These are phyloP conservation scores for Flaveria ramosissima DNA, from an alignment of 129 eudicot genomes.

Conservation along the genomic window DNA sequence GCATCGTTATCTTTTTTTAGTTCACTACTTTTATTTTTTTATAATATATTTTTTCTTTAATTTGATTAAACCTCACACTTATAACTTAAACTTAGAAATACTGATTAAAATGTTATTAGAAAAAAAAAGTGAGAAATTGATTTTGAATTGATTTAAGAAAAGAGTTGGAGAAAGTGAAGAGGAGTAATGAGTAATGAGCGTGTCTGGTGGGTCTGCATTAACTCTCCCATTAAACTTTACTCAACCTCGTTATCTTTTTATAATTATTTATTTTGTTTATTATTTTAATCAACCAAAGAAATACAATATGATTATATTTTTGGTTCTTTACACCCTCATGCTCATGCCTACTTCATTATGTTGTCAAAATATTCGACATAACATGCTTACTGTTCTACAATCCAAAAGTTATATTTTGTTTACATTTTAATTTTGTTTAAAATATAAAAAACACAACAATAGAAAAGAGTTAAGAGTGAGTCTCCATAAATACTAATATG, in stretches of 20 bases:
- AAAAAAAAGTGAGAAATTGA: conserved; percentile 9
- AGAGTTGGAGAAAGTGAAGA: conserved; percentile 32
- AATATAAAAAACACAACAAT: background rate
- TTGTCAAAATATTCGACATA: conserved; percentile 40
- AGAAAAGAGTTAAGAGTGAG: too few species aligned
- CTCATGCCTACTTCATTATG: conserved; percentile 39
- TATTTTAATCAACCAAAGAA: background rate
- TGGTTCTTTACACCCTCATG: conserved; percentile 33
- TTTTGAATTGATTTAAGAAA: conserved; percentile 32
- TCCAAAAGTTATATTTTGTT: conserved; percentile 24
- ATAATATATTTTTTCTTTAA: too few species aligned
- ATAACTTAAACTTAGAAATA: too few species aligned
- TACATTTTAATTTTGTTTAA: background rate
- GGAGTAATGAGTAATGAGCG: conserved; percentile 38
- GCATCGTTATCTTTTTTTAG: too few species aligned
- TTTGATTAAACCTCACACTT: too few species aligned
- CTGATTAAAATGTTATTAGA: background rate
- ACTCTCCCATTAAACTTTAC: conserved; percentile 37
- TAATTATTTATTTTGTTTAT: background rate
- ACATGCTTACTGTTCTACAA: conserved; percentile 18
- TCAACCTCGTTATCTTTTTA: conserved; percentile 19
- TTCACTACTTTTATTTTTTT: too few species aligned
- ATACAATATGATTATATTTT: conserved; percentile 24
- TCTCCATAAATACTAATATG: too few species aligned
- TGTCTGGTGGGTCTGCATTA: conserved; percentile 47